Percentiles rank a stretch among this genome's conserved stretches.
Conservation (phyloP, 2,329 filamentous ascomycete species). For the Scolecobasidium constrictum region DNA sequence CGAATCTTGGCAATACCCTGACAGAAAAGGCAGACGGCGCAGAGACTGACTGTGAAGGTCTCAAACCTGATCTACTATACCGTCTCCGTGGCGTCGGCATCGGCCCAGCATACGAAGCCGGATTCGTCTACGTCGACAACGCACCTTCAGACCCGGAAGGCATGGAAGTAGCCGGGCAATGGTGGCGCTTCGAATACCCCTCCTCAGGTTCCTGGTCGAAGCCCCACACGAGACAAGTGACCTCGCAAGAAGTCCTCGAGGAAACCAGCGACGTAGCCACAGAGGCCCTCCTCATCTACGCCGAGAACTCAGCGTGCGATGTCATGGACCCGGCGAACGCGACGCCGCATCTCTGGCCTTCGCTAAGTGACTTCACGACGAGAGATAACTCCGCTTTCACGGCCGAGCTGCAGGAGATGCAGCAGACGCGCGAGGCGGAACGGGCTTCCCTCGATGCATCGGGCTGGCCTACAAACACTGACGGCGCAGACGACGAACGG, state of each 20-base stretch:
- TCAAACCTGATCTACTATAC: constrained; percentile 2
- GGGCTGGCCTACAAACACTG: too few species aligned
- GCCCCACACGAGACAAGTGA: constrained; percentile 9
- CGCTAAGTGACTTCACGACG: neutral
- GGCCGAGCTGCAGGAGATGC: neutral
- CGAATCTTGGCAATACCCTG: neutral
- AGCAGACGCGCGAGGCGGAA: too few species aligned
- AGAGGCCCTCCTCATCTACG: constrained; percentile 48
- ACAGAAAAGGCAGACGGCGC: neutral
- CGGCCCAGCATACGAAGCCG: neutral
- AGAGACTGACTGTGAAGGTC: neutral
- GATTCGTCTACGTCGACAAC: constrained; percentile 3
- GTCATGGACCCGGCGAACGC: neutral
- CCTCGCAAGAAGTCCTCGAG: constrained; percentile 39
- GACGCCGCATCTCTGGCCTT: neutral
- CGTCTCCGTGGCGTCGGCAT: constrained; percentile 6
- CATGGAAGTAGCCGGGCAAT: constrained; percentile 15
- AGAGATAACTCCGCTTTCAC: constrained; percentile 3
- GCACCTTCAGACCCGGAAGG: neutral
- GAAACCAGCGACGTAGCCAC: constrained; percentile 41
- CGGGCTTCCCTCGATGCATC: too few species aligned
- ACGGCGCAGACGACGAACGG: too few species aligned
- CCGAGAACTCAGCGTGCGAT: constrained; percentile 31
- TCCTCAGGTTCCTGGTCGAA: constrained; percentile 11
- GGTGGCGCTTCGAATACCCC: constrained; percentile 26